Evolutionary conservation across 495 filamentous ascomycete species (phyloP).

Genomic region (Talaromyces stipitatus): DNA sequence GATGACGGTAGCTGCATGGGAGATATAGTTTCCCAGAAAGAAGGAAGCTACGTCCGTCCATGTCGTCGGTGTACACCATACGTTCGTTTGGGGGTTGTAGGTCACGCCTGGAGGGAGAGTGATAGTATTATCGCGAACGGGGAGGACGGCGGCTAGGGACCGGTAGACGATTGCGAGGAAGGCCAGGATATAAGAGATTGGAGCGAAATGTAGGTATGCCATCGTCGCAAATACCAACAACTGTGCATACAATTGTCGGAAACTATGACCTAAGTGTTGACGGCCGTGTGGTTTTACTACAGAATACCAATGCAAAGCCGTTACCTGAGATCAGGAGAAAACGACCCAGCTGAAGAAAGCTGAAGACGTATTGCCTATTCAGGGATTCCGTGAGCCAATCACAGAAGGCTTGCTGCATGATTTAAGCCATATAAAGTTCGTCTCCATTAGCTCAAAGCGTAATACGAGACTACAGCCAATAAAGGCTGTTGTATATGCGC

Average conservation of each 20-base stretch:
- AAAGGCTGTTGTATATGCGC: too few relatives aligned
- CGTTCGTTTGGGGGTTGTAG: constrained; percentile 3
- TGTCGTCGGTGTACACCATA: constrained; percentile 15
- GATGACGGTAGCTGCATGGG: constrained; percentile 36
- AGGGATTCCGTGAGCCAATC: background rate
- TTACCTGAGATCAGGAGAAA: background rate
- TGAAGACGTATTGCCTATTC: too few relatives aligned
- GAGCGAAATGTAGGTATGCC: background rate
- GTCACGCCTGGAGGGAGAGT: constrained; percentile 5
- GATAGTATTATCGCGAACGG: constrained; percentile 1
- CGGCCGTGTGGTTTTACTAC: background rate
- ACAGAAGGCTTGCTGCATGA: background rate
- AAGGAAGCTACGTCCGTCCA: constrained; percentile 31
- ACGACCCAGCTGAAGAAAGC: background rate
- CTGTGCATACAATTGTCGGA: background rate
- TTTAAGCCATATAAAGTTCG: background rate
- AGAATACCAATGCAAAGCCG: background rate
- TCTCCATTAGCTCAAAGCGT: background rate
- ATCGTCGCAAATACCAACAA: background rate
- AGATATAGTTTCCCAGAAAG: constrained; percentile 35
- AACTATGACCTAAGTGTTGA: background rate
- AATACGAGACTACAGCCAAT: too few relatives aligned
- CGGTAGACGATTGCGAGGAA: background rate
- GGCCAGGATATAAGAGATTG: background rate
- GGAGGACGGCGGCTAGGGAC: background rate